phyloP scores from a whole-genome alignment of 2,329 filamentous ascomycete species.

The Hymenoscyphus fraxineus region DNA sequence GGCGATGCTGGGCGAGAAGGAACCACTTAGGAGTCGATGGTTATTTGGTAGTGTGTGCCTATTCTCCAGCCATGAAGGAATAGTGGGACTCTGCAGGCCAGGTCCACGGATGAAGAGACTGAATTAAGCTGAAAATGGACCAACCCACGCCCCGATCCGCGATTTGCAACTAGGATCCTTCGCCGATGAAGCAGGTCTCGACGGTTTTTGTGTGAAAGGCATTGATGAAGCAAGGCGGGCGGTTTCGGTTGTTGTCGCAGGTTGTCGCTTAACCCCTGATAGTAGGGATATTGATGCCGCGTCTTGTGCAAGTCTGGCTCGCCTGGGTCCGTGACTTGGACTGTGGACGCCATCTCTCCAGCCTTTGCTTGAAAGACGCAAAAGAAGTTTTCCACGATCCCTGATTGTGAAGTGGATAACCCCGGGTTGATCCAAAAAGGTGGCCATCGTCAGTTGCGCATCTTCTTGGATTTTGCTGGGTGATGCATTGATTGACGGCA shows the following conservation, averaged over 20 bases:
- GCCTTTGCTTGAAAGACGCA: background rate
- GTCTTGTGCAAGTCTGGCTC: background rate
- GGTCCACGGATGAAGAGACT: background rate
- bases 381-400: constrained; percentile 21
- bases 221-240: constrained; percentile 26
- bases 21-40: background rate
- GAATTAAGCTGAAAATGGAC: background rate
- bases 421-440: background rate
- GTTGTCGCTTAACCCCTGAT: constrained; percentile 29
- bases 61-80: background rate
- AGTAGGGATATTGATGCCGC: background rate
- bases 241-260: constrained; percentile 34
- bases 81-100: background rate
- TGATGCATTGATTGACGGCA: background rate
- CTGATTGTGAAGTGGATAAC: background rate
- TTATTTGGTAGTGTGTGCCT: background rate
- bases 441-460: background rate
- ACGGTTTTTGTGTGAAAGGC: constrained; percentile 26
- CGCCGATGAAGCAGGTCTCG: constrained; percentile 15
- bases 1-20: background rate
- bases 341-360: constrained; percentile 15
- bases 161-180: constrained; percentile 1
- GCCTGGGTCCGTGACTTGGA: constrained; percentile 8
- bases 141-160: background rate
- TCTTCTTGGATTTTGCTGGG: background rate